These are phyloP conservation scores for Bothriochloa decipiens DNA, from an alignment of 176 grass and related monocot genomes.

Conservation along the genomic window DNA sequence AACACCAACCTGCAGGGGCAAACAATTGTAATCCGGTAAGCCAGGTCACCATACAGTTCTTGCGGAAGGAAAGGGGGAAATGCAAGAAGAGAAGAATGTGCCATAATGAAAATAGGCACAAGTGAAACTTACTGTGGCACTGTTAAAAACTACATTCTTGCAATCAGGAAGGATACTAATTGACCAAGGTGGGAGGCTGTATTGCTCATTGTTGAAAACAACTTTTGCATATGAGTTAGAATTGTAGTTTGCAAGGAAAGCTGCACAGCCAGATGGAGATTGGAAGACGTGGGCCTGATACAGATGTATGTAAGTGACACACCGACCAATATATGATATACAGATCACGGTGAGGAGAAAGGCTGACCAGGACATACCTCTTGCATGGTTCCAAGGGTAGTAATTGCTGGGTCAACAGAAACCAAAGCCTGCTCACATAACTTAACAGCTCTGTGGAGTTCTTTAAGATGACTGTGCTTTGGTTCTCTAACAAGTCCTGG, in stretches of 20 bases:
- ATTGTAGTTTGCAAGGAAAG: constrained; percentile 94
- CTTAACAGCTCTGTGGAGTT: constrained; percentile 91
- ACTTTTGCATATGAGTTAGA: constrained; percentile 74
- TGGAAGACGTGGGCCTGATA: constrained; percentile 84
- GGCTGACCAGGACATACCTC: constrained; percentile 55
- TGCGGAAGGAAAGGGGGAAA: background rate
- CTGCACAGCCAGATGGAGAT: constrained; percentile 77
- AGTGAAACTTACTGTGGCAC: constrained; percentile 79
- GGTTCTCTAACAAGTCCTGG: constrained; percentile 88
- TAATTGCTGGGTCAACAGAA: constrained; percentile 86
- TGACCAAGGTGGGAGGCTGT: constrained; percentile 97
- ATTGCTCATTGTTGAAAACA: constrained; percentile 82
- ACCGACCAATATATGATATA: constrained; percentile 19
- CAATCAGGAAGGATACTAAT: constrained; percentile 99
- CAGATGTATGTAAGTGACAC: constrained; percentile 30
- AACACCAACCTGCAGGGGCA: constrained; percentile 73
- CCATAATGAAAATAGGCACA: background rate
- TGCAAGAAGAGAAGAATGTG: background rate
- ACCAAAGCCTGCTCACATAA: constrained; percentile 87
- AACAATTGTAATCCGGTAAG: constrained; percentile 35
- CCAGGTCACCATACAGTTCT: constrained; percentile 4
- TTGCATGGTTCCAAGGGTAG: constrained; percentile 88
- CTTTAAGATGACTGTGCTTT: constrained; percentile 95
- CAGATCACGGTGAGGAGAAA: constrained; percentile 11
- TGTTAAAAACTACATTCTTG: constrained; percentile 93